A percentile compares a stretch with the other conserved stretches of the same genome.
Conservation (phyloP, 148 eudicot species). For the Arctostaphylos glauca region DNA sequence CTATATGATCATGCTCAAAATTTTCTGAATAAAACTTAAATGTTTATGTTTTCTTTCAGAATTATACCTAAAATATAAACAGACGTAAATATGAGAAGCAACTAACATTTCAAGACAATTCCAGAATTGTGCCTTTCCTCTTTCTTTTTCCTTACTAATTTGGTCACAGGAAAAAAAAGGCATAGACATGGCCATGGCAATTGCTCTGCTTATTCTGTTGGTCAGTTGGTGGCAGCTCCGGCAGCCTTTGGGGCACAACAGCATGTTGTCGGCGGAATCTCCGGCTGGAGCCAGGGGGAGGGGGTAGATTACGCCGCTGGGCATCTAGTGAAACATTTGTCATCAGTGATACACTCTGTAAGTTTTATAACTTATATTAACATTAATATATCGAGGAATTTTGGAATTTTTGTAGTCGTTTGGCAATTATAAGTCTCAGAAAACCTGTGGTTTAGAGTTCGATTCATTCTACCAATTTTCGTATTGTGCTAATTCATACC, state of each 20-base stretch:
- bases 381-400: background rate
- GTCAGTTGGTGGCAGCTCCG: constrained; percentile 16
- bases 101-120: background rate
- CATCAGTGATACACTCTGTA: constrained; percentile 25
- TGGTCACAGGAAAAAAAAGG: background rate
- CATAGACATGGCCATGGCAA: constrained; percentile 15
- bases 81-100: background rate
- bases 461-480: no score
- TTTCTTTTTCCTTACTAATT: background rate
- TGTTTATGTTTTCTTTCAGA: background rate
- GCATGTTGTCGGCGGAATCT: constrained; percentile 23
- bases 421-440: no score
- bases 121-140: background rate
- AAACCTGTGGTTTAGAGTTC: no score
- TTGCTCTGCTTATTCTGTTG: constrained; percentile 13
- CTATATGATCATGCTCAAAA: no score
- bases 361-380: background rate
- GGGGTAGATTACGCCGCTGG: constrained; percentile 18
- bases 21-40: no score
- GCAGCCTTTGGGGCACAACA: background rate
- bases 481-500: no score
- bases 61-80: background rate
- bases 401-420: no score
- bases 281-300: constrained; percentile 15
- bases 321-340: constrained; percentile 15